phyloP scores from a whole-genome alignment of 129 eudicot species.

The Ambrosia artemisiifolia region DNA sequence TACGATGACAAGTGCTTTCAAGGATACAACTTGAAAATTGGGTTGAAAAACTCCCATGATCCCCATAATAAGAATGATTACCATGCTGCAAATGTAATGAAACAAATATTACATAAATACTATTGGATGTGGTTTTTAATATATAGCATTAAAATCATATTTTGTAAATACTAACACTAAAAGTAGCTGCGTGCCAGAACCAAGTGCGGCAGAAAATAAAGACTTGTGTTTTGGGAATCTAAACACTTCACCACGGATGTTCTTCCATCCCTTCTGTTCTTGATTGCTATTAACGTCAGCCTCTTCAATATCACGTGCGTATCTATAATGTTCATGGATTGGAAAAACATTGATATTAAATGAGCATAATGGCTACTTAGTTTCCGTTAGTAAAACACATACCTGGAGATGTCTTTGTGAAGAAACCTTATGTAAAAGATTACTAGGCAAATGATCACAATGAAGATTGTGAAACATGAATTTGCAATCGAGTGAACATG shows the following conservation, averaged over 20 bases:
- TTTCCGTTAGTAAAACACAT: neutral
- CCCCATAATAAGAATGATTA: constrained; percentile 49
- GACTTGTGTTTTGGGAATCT: constrained; percentile 63
- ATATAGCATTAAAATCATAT: neutral
- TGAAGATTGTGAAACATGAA: constrained; percentile 47
- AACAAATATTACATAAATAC: neutral
- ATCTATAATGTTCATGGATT: constrained; percentile 30
- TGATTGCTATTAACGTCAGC: constrained; percentile 37
- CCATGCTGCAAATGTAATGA: constrained; percentile 38
- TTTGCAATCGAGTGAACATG: constrained; percentile 43
- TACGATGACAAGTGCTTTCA: constrained; percentile 37
- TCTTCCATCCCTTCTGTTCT: constrained; percentile 76
- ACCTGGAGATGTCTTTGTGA: constrained; percentile 61
- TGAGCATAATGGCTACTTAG: neutral
- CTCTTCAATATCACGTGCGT: constrained; percentile 55
- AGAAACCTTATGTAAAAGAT: constrained; percentile 50
- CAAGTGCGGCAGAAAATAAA: constrained; percentile 62
- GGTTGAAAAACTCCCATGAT: constrained; percentile 38
- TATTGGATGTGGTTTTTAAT: too few relatives aligned
- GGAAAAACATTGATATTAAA: neutral
- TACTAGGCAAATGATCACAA: constrained; percentile 40
- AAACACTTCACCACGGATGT: constrained; percentile 71
- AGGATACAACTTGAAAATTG: constrained; percentile 57
- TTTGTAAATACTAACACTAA: constrained; percentile 40
- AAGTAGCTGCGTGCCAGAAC: constrained; percentile 65